Evolutionary conservation across 2,329 filamentous ascomycete genomes (phyloP).

Genomic region (Ophiocordyceps polyrhachis-furcata): DNA sequence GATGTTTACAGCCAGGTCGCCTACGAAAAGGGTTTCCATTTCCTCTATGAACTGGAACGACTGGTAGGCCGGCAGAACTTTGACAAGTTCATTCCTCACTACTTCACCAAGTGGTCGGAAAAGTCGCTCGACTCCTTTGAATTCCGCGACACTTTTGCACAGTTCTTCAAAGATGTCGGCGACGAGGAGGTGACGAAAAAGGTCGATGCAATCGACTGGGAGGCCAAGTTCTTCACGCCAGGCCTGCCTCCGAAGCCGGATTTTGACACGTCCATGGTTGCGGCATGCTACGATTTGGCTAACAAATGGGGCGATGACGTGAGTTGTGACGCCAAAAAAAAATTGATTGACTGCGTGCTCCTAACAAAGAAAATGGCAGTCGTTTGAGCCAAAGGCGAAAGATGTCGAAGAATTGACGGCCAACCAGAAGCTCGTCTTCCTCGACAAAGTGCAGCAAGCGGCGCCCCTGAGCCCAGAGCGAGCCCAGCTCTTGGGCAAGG

Average conservation of each 20-base stretch:
- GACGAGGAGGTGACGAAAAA: conserved; percentile 47
- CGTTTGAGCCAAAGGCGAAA: conserved; percentile 42
- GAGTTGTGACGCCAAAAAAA: conserved; percentile 15
- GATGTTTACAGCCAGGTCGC: conserved; percentile 86
- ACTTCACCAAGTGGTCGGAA: conserved; percentile 69
- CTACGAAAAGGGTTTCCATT: conserved; percentile 93
- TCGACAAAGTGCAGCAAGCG: conserved; percentile 55
- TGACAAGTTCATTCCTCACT: conserved; percentile 89
- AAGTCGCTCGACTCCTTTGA: conserved; percentile 87
- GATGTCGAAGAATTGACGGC: conserved; percentile 63
- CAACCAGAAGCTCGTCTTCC: conserved; percentile 82
- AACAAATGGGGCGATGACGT: conserved; percentile 57
- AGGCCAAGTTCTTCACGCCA: conserved; percentile 72
- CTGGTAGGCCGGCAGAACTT: conserved; percentile 73
- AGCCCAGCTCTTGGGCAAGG: conserved; percentile 51
- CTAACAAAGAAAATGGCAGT: conserved; percentile 13
- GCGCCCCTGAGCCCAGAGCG: conserved; percentile 44
- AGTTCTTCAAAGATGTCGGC: conserved; percentile 54
- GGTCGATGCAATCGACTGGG: conserved; percentile 67
- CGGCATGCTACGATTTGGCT: conserved; percentile 67
- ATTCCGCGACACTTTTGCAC: conserved; percentile 73
- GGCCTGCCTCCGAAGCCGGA: conserved; percentile 79
- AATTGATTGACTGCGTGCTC: background rate
- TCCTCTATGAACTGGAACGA: conserved; percentile 79
- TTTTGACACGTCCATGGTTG: conserved; percentile 76